Conservation (phyloP, 371 early-diverging fungal genomes). For the Haplosporangium sp. region DNA sequence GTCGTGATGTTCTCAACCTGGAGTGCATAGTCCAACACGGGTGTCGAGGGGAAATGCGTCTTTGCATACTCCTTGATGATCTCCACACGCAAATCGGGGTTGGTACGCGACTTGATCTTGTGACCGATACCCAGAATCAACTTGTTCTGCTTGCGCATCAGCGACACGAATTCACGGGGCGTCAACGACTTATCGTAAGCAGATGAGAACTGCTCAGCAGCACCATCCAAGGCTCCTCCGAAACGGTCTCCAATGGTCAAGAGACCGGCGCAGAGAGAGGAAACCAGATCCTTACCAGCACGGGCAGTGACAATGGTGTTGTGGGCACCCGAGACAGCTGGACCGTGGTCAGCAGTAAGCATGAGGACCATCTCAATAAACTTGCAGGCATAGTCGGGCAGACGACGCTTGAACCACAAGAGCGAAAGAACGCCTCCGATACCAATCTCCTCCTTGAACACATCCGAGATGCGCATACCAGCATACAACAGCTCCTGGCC, state of each 20-base stretch:
- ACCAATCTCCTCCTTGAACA: constrained; percentile 97
- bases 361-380: constrained; percentile 99
- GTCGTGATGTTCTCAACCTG: constrained; percentile 97
- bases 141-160: constrained; percentile 84
- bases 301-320: constrained; percentile 99
- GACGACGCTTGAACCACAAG: constrained; percentile 97
- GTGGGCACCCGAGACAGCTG: constrained; percentile 94
- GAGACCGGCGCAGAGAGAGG: constrained; percentile 93
- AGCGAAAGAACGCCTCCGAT: constrained; percentile 97
- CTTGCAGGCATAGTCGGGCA: constrained; percentile 94
- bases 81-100: constrained; percentile 96
- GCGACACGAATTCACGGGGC: constrained; percentile 91
- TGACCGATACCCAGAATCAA: constrained; percentile 98
- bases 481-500: constrained; percentile 98
- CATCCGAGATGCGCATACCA: constrained; percentile 97
- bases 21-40: constrained; percentile 92
- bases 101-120: constrained; percentile 98
- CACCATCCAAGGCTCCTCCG: constrained; percentile 98
- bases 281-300: constrained; percentile 97
- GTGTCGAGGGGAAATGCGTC: constrained; percentile 89
- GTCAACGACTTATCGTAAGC: constrained; percentile 92
- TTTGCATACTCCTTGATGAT: constrained; percentile 94
- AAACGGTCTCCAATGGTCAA: constrained; percentile 96
- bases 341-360: constrained; percentile 99
- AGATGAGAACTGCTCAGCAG: constrained; percentile 90